Percentiles rank a stretch among this genome's conserved stretches.
Conservation (phyloP, 129 eudicot genomes). For the Deinandra increscens region DNA sequence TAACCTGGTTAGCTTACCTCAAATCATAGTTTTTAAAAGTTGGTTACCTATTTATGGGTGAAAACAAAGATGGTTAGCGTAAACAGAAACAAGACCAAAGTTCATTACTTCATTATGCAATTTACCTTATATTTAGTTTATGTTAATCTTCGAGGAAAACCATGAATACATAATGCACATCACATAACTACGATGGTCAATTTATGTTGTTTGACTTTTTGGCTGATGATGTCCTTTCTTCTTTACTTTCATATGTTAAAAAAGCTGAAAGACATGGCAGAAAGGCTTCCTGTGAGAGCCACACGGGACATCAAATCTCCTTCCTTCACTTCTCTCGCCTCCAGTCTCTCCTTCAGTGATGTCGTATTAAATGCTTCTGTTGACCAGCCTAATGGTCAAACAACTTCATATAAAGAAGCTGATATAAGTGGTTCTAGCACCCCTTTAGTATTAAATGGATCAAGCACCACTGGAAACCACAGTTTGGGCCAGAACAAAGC, state of each 20-base stretch:
- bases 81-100: no score
- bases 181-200: not conserved
- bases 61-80: no score
- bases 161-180: slow-evolving; percentile 11
- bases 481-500: slow-evolving; percentile 48
- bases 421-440: slow-evolving; percentile 52
- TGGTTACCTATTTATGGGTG: no score
- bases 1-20: no score
- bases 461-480: slow-evolving; percentile 45
- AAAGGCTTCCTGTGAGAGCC: slow-evolving; percentile 85
- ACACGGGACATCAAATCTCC: slow-evolving; percentile 60
- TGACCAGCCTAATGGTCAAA: slow-evolving; percentile 51
- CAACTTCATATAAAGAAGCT: slow-evolving; percentile 37
- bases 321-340: slow-evolving; percentile 45
- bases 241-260: slow-evolving; percentile 18
- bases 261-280: slow-evolving; percentile 96
- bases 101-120: no score
- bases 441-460: slow-evolving; percentile 45
- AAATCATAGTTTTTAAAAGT: no score
- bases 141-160: not conserved
- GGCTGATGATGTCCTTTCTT: slow-evolving; percentile 18
- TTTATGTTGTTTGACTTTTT: slow-evolving; percentile 17
- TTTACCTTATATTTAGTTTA: no score
- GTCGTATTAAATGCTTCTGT: slow-evolving; percentile 39
- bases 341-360: slow-evolving; percentile 45